Conservation (phyloP, 495 filamentous ascomycete genomes). For the Lasiosphaeris hirsuta region DNA sequence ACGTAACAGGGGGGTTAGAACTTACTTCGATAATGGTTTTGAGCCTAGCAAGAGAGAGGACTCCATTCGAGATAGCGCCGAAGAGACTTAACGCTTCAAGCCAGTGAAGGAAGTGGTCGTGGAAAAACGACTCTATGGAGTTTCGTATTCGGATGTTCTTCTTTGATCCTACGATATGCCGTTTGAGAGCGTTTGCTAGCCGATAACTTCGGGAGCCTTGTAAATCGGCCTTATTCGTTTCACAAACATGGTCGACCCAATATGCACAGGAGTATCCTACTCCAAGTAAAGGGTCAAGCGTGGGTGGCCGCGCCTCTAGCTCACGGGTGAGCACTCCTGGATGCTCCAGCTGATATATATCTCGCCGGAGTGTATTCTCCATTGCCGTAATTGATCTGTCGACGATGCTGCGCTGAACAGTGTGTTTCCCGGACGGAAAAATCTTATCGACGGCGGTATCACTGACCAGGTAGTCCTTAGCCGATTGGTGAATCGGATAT, state of each 20-base stretch:
- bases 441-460: background rate
- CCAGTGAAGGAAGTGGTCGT: slow-evolving; percentile 7
- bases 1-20: background rate
- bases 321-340: background rate
- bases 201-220: background rate
- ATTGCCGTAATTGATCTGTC: background rate
- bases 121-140: background rate
- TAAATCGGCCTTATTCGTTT: slow-evolving; percentile 1
- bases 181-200: background rate
- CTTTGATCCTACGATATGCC: slow-evolving; percentile 1
- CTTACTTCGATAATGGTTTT: background rate
- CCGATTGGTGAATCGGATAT: slow-evolving; percentile 3
- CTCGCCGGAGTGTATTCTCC: slow-evolving; percentile 3
- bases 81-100: slow-evolving; percentile 3
- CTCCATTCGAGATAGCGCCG: background rate
- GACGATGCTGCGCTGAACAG: background rate
- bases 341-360: background rate
- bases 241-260: slow-evolving; percentile 2
- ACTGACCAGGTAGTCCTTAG: slow-evolving; percentile 1
- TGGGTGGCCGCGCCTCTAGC: background rate
- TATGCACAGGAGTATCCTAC: slow-evolving; percentile 2
- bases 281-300: background rate
- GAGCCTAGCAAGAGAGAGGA: background rate
- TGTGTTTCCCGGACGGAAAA: background rate
- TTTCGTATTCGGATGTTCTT: background rate